Conservation (phyloP, 2,329 filamentous ascomycete species). For the Claviceps africana region DNA sequence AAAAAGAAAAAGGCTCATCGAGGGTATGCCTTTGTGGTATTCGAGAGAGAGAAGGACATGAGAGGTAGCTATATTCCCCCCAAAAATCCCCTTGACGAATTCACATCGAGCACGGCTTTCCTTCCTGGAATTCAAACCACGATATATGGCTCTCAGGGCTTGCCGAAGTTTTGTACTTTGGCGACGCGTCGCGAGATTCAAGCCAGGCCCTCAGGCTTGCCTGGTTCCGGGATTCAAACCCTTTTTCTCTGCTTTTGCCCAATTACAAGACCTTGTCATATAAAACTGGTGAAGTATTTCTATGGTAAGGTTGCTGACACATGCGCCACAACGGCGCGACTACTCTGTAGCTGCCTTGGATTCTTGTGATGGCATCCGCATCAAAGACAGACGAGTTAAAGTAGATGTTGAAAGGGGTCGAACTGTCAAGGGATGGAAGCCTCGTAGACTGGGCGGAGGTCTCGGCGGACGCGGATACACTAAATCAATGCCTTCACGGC, state of each 20-base stretch:
- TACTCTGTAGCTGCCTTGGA: constrained; percentile 73
- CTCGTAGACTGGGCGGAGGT: constrained; percentile 79
- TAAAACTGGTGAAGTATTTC: constrained; percentile 4
- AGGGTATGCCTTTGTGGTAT: constrained; percentile 94
- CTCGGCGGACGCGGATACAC: constrained; percentile 89
- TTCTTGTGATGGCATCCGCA: constrained; percentile 69
- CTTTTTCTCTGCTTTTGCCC: constrained; percentile 10
- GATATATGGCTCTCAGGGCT: constrained; percentile 29
- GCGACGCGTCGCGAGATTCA: constrained; percentile 30
- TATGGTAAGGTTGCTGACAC: constrained; percentile 57
- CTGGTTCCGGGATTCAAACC: constrained; percentile 24
- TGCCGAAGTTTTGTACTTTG: constrained; percentile 23
- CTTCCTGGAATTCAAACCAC: constrained; percentile 11
- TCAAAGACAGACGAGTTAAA: constrained; percentile 82
- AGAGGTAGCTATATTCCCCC: constrained; percentile 61
- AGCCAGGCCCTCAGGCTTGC: constrained; percentile 43
- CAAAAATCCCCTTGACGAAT: constrained; percentile 5
- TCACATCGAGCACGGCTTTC: constrained; percentile 1
- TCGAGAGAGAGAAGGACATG: constrained; percentile 96
- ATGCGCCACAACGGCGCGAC: constrained; percentile 39
- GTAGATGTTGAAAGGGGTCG: constrained; percentile 94
- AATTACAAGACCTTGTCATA: not conserved
- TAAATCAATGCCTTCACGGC: constrained; percentile 59
- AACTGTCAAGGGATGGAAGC: constrained; percentile 87
- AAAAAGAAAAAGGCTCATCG: constrained; percentile 72